These are phyloP conservation scores for Chaetomiaceae sp. DNA, from an alignment of 2,329 filamentous ascomycete species.

Conservation along the genomic window DNA sequence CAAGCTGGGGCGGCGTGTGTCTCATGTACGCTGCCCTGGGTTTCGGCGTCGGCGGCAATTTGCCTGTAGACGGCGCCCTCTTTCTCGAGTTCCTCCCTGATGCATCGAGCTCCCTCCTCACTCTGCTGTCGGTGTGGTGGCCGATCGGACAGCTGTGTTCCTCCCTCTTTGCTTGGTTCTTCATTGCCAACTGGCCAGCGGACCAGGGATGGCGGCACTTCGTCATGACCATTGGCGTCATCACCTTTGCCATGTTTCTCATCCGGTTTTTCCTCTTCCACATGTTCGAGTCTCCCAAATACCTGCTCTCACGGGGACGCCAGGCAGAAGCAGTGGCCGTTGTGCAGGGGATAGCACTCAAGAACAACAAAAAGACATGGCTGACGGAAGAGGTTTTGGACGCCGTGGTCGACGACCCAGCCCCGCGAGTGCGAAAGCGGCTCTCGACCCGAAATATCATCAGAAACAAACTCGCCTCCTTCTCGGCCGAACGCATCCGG, in stretches of 20 bases:
- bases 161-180: constrained; percentile 69
- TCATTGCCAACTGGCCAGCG: constrained; percentile 62
- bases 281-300: constrained; percentile 82
- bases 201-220: constrained; percentile 75
- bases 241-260: constrained; percentile 73
- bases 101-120: constrained; percentile 67
- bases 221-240: constrained; percentile 62
- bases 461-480: constrained; percentile 56
- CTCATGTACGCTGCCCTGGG: constrained; percentile 57
- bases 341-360: constrained; percentile 70
- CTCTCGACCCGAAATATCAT: constrained; percentile 41
- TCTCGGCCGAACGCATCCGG: constrained; percentile 61
- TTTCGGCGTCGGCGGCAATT: constrained; percentile 68
- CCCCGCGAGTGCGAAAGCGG: constrained; percentile 11
- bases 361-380: constrained; percentile 67
- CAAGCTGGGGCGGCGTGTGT: constrained; percentile 62
- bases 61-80: constrained; percentile 73
- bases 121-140: constrained; percentile 83
- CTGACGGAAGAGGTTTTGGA: constrained; percentile 66
- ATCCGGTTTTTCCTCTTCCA: constrained; percentile 75
- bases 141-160: constrained; percentile 73
- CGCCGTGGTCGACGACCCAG: constrained; percentile 43
- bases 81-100: constrained; percentile 82
- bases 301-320: constrained; percentile 68
- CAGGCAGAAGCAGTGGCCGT: constrained; percentile 76